Evolutionary conservation across 139 green algal genomes (phyloP), one percentile per base, ranked within the genome.

Genomic region (Micractinium conductrix): DNA sequence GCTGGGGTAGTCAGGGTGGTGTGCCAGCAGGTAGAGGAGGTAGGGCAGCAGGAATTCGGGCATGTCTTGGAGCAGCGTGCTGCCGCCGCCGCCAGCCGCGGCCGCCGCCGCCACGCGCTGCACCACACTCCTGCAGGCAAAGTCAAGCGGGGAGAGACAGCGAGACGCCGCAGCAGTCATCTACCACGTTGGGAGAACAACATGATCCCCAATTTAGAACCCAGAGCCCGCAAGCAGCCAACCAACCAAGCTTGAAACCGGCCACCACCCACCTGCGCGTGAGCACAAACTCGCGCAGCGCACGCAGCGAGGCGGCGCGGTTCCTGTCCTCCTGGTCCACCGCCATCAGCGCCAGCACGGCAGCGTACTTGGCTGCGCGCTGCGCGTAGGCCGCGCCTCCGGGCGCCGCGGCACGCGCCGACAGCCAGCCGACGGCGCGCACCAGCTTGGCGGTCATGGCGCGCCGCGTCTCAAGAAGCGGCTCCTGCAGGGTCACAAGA

Each of bases 11-110:
- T 98, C 94, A 2, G 95, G 94, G 81, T 98, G 95, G 76, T 97
- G 93, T 7, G 92, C 94, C 63, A 98, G 89, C 16, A 95, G 74
- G 85, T 94, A 94, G 6, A 97, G 42, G 44, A 95, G 74, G 87
- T 91, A 95, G 2, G 94, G 83, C 58, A 98, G 80, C 60, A 95
- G 67, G 87, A 96, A 96, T 86, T 98, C 95, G 2, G 95, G 95
- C 81, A 90, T 87, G 43, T 93, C 85, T 24, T 90, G 87, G 53
- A 98, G 74, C 35, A 90, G 75, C 45, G 79, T 91, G 76, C 91
- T 84, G 70, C 86, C 87, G 30, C 70, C 84, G 9, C 68, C 84
- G 22, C 70, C 84, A 2, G 78, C 68, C 2, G 68, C 79, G 7
- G 85, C 87, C 38, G 65, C 79, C n/a, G 75, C 55, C 26, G 88